A percentile compares a stretch with the other conserved stretches of the same genome.
These are phyloP conservation scores for Fomes fomentarius DNA, from an alignment of 1,284 basidiomycete genomes.

Conservation along the genomic window DNA sequence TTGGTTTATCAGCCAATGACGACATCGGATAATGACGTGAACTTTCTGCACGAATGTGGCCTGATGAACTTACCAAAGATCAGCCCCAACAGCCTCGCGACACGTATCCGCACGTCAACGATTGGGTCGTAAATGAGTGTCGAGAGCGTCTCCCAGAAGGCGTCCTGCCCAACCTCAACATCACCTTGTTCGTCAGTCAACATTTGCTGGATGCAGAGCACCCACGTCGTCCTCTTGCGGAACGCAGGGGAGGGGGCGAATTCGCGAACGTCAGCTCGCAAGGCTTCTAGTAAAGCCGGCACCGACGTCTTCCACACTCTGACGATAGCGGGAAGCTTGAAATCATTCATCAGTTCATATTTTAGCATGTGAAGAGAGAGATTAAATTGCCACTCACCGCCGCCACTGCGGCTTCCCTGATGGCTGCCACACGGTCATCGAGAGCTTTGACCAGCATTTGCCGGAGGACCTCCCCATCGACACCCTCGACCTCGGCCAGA, in stretches of 20 bases:
- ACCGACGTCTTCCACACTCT: slow-evolving; percentile 47
- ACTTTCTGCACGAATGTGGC: background rate
- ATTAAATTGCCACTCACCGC: slow-evolving; percentile 48
- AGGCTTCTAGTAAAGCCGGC: slow-evolving; percentile 41
- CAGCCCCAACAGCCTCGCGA: slow-evolving; percentile 69
- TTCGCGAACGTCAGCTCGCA: slow-evolving; percentile 54
- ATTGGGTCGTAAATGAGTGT: slow-evolving; percentile 72
- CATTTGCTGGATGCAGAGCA: slow-evolving; percentile 74
- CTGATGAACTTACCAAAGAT: slow-evolving; percentile 49
- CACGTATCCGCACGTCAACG: slow-evolving; percentile 85
- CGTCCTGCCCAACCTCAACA: slow-evolving; percentile 52
- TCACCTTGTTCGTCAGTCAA: slow-evolving; percentile 43
- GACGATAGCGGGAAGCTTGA: slow-evolving; percentile 59
- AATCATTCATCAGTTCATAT: slow-evolving; percentile 10
- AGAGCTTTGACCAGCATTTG: slow-evolving; percentile 67
- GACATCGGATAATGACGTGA: slow-evolving; percentile 10
- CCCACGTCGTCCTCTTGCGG: slow-evolving; percentile 80
- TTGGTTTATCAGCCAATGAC: slow-evolving; percentile 13
- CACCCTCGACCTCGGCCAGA: slow-evolving; percentile 35
- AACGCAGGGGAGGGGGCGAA: slow-evolving; percentile 61
- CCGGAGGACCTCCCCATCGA: slow-evolving; percentile 36
- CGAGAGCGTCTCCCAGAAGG: slow-evolving; percentile 62
- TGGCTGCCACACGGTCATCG: slow-evolving; percentile 81
- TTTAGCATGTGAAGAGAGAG: slow-evolving; percentile 3
- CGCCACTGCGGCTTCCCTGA: slow-evolving; percentile 77